Evolutionary conservation across 1,139 yeast genomes (phyloP), one percentile per base, ranked within the genome.

Genomic region (Cylindricascospora bacillispora): DNA sequence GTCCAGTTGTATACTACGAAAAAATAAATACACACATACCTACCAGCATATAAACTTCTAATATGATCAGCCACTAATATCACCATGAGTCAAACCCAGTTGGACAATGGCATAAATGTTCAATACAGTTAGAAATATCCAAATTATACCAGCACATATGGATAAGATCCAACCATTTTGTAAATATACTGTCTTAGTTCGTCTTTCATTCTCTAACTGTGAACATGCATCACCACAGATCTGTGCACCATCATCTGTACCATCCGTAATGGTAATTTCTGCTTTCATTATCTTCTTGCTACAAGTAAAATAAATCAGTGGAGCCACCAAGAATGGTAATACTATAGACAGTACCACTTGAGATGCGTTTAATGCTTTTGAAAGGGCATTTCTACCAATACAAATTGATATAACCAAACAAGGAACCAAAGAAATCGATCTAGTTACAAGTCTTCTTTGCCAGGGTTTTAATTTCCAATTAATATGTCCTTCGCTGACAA

Each of bases 401-500:
- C 68, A 59, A 11, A 71, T 43, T 5, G 76, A 64, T 10, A 50
- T 43, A 4, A 65, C 60, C 25, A 81, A 56, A 48, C 86, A 78
- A 2, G 93, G 93, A 4, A 78, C 49, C 29, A 81, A 73, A 0
- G 92, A 73, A 35, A 81, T 70, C 12, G 67, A 56, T 55, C 93
- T 64, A 0, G 93, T 81, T 13, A 73, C 63, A 3, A 81, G 49
- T 44, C 93, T 62, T 50, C 93, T 65, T 28, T 74, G 48, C 93
- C 93, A 81, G 4, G 93, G 93, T 41, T 60, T 64, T 27, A 78
- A 50, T 12, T 68, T 68, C 92, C 93, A 80, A 36, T 72, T 68
- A 26, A 81, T 65, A 48, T 79, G 83, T 1, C 93, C 93, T 52
- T 81, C 93, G 41, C 81, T 67, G 3, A 81, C 85, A 44, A 81